Evolutionary conservation across 192 early-diverging fungal species (phyloP).

Genomic region (Podila clonocystis): DNA sequence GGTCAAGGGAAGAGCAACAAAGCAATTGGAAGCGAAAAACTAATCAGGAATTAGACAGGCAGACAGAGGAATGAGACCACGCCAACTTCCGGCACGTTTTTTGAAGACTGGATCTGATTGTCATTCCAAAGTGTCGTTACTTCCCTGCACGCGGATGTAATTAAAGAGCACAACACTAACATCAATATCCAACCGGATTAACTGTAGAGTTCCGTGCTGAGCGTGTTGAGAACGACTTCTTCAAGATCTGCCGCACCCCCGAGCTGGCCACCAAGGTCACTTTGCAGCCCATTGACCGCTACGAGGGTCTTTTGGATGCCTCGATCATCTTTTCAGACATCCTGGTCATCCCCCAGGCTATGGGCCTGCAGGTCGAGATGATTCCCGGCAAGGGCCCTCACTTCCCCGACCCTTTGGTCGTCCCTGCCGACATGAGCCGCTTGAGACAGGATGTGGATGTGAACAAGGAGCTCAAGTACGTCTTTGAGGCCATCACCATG

Average conservation of each 20-base stretch:
- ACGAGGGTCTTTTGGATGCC: conserved; percentile 88
- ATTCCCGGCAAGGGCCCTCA: conserved; percentile 88
- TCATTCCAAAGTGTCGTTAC: too few relatives aligned
- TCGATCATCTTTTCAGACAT: conserved; percentile 99
- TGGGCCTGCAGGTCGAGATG: conserved; percentile 97
- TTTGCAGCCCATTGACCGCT: conserved; percentile 95
- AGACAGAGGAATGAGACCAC: too few relatives aligned
- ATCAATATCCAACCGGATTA: too few relatives aligned
- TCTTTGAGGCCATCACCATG: conserved; percentile 94
- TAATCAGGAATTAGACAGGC: too few relatives aligned
- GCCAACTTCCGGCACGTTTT: too few relatives aligned
- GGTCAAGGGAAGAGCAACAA: too few relatives aligned
- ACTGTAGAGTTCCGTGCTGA: conserved; percentile 85
- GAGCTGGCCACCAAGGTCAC: conserved; percentile 94
- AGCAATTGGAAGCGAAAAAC: too few relatives aligned
- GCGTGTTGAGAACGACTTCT: conserved; percentile 90
- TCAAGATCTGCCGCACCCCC: conserved; percentile 93
- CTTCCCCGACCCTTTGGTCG: conserved; percentile 84
- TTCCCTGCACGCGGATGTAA: too few relatives aligned
- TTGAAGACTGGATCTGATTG: too few relatives aligned
- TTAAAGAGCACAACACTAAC: too few relatives aligned
- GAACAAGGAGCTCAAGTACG: conserved; percentile 82
- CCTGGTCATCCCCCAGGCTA: conserved; percentile 95
- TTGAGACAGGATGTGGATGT: conserved; percentile 76
- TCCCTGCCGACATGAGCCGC: conserved; percentile 75